A percentile compares a stretch with the other conserved stretches of the same genome.
Conservation (phyloP, 345 rosid genomes). For the Cochlearia excelsa region DNA sequence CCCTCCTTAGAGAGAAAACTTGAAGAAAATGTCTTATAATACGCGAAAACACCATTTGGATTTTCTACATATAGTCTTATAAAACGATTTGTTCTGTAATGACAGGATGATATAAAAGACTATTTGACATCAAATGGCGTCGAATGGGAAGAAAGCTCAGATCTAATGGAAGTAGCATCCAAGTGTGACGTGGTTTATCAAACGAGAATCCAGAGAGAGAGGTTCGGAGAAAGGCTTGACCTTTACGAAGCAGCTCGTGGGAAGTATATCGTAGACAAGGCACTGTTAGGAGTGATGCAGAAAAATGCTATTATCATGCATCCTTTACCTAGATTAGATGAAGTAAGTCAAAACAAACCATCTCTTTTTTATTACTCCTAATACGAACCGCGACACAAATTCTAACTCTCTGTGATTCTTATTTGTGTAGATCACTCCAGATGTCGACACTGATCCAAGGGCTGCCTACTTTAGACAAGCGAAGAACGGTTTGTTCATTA, state of each 20-base stretch:
- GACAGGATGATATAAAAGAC: slow-evolving; percentile 88
- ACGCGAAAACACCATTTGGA: too few relatives aligned
- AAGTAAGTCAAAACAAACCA: slow-evolving; percentile 41
- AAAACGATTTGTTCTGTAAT: not conserved
- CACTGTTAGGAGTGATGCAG: slow-evolving; percentile 70
- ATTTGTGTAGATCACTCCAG: slow-evolving; percentile 59
- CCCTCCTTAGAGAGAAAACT: not conserved
- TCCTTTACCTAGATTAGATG: slow-evolving; percentile 94
- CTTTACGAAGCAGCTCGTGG: slow-evolving; percentile 94
- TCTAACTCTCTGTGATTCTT: slow-evolving; percentile 1
- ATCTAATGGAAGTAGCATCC: slow-evolving; percentile 80
- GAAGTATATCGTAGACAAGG: slow-evolving; percentile 69
- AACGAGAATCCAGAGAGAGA: slow-evolving; percentile 87
- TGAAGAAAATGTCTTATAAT: slow-evolving; percentile 1
- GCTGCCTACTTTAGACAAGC: slow-evolving; percentile 99
- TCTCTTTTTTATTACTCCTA: not conserved
- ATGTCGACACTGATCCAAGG: slow-evolving; percentile 80
- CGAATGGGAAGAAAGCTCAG: slow-evolving; percentile 84
- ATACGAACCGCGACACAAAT: not conserved
- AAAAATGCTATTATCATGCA: slow-evolving; percentile 87
- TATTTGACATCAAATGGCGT: slow-evolving; percentile 69
- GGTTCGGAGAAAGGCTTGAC: slow-evolving; percentile 82
- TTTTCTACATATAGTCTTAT: too few relatives aligned
- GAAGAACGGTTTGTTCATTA: slow-evolving; percentile 86
- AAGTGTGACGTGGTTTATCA: slow-evolving; percentile 86